Conservation (phyloP, 257 asterid genomes). For the Jasminum sambac region DNA sequence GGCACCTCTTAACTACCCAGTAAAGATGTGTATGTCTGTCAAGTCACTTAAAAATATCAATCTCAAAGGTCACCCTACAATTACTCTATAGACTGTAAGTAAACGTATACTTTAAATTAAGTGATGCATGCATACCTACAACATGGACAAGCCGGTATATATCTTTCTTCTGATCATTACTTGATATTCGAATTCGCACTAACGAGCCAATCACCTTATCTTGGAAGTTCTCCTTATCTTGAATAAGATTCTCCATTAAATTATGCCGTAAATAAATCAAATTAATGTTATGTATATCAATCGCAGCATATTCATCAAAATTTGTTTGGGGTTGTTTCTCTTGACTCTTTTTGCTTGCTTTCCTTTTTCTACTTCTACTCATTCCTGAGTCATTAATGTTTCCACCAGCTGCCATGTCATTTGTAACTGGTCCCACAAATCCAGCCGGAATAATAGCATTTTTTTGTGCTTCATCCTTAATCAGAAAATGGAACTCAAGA, state of each 20-base stretch:
- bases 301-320: slow-evolving; percentile 74
- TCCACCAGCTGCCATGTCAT: slow-evolving; percentile 25
- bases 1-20: too few relatives aligned
- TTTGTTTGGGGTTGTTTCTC: slow-evolving; percentile 48
- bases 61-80: too few relatives aligned
- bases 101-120: slow-evolving; percentile 19
- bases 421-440: slow-evolving; percentile 32
- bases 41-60: too few relatives aligned
- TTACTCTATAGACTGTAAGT: not conserved
- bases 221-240: slow-evolving; percentile 58
- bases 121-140: slow-evolving; percentile 57
- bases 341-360: slow-evolving; percentile 37
- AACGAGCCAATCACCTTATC: slow-evolving; percentile 68
- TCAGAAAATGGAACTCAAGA: slow-evolving; percentile 44
- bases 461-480: slow-evolving; percentile 36
- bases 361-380: slow-evolving; percentile 35
- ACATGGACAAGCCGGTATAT: slow-evolving; percentile 92
- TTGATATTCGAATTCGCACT: slow-evolving; percentile 75
- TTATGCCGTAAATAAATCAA: slow-evolving; percentile 75
- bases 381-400: slow-evolving; percentile 9
- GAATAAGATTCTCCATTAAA: slow-evolving; percentile 71
- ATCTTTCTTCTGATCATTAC: slow-evolving; percentile 76
- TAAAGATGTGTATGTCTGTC: too few relatives aligned
- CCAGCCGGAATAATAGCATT: slow-evolving; percentile 44
- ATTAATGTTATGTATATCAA: slow-evolving; percentile 79